Evolutionary conservation across 2,329 filamentous ascomycete genomes (phyloP).

Genomic region (Fusarium xylarioides): DNA sequence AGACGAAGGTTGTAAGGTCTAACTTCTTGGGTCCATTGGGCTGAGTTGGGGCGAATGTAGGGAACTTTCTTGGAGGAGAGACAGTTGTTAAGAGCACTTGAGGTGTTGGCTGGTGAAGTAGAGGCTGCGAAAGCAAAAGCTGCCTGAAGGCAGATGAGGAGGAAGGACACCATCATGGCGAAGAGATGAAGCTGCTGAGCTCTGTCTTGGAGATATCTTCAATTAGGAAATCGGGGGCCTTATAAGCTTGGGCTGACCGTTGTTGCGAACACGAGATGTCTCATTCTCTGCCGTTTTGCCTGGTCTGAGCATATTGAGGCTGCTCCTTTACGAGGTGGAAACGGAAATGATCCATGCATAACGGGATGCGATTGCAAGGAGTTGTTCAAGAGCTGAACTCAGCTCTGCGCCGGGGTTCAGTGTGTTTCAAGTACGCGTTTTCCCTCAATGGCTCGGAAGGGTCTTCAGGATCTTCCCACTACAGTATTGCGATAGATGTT

Average conservation of each 20-base stretch:
- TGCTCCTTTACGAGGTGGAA: slow-evolving; percentile 22
- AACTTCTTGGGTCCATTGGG: slow-evolving; percentile 47
- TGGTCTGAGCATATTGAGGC: neutral
- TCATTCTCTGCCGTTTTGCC: neutral
- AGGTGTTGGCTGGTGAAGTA: neutral
- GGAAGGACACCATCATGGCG: neutral
- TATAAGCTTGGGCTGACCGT: neutral
- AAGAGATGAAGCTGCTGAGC: neutral
- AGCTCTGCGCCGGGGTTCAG: neutral
- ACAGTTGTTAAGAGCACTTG: slow-evolving; percentile 36
- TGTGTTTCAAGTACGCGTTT: neutral
- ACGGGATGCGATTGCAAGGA: neutral
- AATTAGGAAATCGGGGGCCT: neutral
- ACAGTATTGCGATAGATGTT: too few relatives aligned
- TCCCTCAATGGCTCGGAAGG: accelerated
- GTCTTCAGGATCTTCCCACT: accelerated
- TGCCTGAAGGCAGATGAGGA: slow-evolving; percentile 9
- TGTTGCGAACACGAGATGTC: neutral
- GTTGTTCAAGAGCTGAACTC: neutral
- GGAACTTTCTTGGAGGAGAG: slow-evolving; percentile 38
- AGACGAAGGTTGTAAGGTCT: slow-evolving; percentile 48
- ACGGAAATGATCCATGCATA: slow-evolving; percentile 5
- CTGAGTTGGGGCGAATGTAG: slow-evolving; percentile 25
- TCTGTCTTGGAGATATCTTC: neutral
- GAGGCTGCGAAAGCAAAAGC: neutral